Conservation (phyloP, 352 stramenopile species). For the Globisporangium recalcitrans region DNA sequence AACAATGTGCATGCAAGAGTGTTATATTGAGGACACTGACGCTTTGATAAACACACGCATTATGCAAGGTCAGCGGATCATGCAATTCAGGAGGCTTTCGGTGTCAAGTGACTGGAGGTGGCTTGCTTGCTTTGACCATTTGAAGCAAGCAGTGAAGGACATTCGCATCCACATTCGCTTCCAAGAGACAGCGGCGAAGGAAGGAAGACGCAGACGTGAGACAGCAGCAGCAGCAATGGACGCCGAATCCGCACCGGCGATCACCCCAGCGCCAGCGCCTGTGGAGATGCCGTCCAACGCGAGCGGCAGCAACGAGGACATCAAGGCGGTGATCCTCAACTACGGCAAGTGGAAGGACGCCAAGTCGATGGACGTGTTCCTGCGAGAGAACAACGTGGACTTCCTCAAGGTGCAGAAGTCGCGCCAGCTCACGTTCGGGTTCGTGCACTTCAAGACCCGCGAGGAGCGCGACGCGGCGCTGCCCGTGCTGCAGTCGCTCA, state of each 20-base stretch:
- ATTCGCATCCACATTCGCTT: not conserved
- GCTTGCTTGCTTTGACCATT: not conserved
- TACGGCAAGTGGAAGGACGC: slow-evolving; percentile 85
- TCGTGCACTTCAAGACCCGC: slow-evolving; percentile 60
- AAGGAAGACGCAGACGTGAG: too few species aligned
- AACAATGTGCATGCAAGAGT: too few species aligned
- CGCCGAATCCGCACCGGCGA: not conserved
- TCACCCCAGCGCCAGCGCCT: not conserved
- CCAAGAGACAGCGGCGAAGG: not conserved
- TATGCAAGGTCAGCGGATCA: not conserved
- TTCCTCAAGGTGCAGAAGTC: slow-evolving; percentile 80
- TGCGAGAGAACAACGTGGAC: slow-evolving; percentile 37
- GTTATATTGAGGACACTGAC: too few species aligned
- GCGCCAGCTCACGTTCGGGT: slow-evolving; percentile 73
- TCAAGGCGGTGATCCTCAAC: slow-evolving; percentile 85
- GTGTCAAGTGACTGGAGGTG: slow-evolving; percentile 7
- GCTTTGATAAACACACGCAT: too few species aligned
- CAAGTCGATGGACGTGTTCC: slow-evolving; percentile 51
- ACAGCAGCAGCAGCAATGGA: not conserved
- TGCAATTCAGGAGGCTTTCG: not conserved
- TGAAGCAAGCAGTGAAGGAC: not conserved
- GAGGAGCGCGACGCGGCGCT: slow-evolving; percentile 55
- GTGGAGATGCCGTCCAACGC: slow-evolving; percentile 4
- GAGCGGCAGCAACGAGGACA: slow-evolving; percentile 42
- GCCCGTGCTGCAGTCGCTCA: slow-evolving; percentile 39